Evolutionary conservation across 306 rosid species (phyloP), one percentile per base, ranked within the genome.

Genomic region (Ceratonia siliqua): DNA sequence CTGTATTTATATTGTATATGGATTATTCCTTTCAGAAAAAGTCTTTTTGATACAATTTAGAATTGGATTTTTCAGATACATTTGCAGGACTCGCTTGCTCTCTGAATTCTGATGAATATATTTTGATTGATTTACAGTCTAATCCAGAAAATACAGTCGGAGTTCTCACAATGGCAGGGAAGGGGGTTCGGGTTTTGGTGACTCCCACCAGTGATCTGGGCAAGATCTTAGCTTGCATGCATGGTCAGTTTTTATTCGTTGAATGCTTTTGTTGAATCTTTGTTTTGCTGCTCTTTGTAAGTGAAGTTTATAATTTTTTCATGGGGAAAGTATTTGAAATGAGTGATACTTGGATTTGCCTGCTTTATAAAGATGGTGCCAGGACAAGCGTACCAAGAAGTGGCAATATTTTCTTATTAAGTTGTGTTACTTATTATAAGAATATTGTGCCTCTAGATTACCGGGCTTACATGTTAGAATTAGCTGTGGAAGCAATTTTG

Each of bases 61-160:
- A 54, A 21, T 74, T 30, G 53, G 17, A n/a, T 70, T 78, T 14
- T 35, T 22, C 3, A 22, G 18, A 46, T 69, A 12, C 53, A 48
- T 73, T 18, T 20, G 10, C 18, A 28, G 66, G 75, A 59, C 64
- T 65, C 15, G 25, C 15, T 2, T 52, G 20, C 62, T 48, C 75
- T 45, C 13, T 22, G 33, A 77, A 36, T n/a, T 14, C 25, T 80
- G 74, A 70, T n/a, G 68, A 62, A 12, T 75, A 15, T 18, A 10
- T 33, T 71, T 82, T 79, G 28, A 17, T 82, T 27, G 50, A 14
- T 73, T 5, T 62, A 65, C 90, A 89, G 94, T 87, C 92, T 58
- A 89, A 89, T 82, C 94, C 94, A 27, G 90, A 89, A 83, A 89
- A 89, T 54, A 89, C 94, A 24, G 94, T 87, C 10, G 94, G 94